These are phyloP conservation scores for Cyclotella atomus DNA, from an alignment of 108 stramenopile genomes.

Conservation along the genomic window DNA sequence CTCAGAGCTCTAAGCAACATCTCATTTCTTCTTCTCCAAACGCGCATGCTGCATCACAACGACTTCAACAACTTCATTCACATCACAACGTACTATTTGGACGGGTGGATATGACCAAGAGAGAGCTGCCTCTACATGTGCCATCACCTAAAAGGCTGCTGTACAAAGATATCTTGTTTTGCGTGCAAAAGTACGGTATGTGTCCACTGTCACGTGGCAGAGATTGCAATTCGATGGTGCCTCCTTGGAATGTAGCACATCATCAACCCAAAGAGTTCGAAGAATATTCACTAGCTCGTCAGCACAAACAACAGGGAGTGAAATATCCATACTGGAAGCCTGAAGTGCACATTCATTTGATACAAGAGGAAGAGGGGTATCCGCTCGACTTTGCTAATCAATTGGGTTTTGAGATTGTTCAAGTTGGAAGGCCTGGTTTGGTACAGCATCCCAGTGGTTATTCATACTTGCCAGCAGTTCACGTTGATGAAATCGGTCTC, in stretches of 20 bases:
- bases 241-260: slow-evolving; percentile 78
- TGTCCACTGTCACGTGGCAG: slow-evolving; percentile 5
- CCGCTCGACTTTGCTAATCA: slow-evolving; percentile 65
- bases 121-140: slow-evolving; percentile 75
- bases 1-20: background rate
- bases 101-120: slow-evolving; percentile 73
- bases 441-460: slow-evolving; percentile 62
- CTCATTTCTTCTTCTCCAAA: slow-evolving; percentile 40
- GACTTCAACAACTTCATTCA: slow-evolving; percentile 42
- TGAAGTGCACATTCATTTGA: slow-evolving; percentile 76
- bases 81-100: slow-evolving; percentile 66
- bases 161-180: slow-evolving; percentile 66
- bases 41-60: slow-evolving; percentile 27
- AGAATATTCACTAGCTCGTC: slow-evolving; percentile 53
- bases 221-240: slow-evolving; percentile 28
- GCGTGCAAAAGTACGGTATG: slow-evolving; percentile 49
- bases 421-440: slow-evolving; percentile 26
- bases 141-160: slow-evolving; percentile 66
- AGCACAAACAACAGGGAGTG: slow-evolving; percentile 60
- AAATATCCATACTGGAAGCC: slow-evolving; percentile 89
- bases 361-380: slow-evolving; percentile 73
- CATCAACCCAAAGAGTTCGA: slow-evolving; percentile 61
- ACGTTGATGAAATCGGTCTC: slow-evolving; percentile 94
- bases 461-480: slow-evolving; percentile 79
- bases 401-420: slow-evolving; percentile 66